phyloP scores from a whole-genome alignment of 495 filamentous ascomycete species.

The Elaphomyces granulatus region DNA sequence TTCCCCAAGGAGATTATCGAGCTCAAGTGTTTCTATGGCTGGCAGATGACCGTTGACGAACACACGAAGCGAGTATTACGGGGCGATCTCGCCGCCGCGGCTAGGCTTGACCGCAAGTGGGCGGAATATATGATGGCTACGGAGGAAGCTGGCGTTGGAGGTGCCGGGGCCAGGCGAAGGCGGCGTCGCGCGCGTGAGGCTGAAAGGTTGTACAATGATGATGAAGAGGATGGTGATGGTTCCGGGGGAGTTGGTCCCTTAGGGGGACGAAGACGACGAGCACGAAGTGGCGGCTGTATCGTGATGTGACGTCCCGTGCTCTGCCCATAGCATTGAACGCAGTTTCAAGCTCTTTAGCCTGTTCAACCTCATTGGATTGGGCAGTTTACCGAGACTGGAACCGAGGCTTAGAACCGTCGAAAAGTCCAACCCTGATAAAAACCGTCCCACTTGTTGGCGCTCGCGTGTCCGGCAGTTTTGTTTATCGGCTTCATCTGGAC shows the following conservation, averaged over 20 bases:
- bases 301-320: slow-evolving; percentile 47
- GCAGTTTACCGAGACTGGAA: too few relatives aligned
- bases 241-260: slow-evolving; percentile 6
- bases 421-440: too few relatives aligned
- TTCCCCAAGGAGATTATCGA: slow-evolving; percentile 63
- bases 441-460: too few relatives aligned
- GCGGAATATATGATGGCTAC: slow-evolving; percentile 84
- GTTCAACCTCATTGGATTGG: too few relatives aligned
- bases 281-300: slow-evolving; percentile 38
- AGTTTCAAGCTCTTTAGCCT: too few relatives aligned
- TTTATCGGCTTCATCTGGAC: too few relatives aligned
- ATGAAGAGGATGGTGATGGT: slow-evolving; percentile 51
- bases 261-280: slow-evolving; percentile 30
- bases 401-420: too few relatives aligned
- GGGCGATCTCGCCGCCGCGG: slow-evolving; percentile 56
- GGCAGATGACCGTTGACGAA: slow-evolving; percentile 88
- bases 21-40: slow-evolving; percentile 88
- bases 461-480: too few relatives aligned
- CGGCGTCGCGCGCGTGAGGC: slow-evolving; percentile 66
- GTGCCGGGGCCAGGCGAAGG: slow-evolving; percentile 48
- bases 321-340: too few relatives aligned
- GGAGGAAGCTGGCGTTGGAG: slow-evolving; percentile 65
- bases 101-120: slow-evolving; percentile 76
- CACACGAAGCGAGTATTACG: slow-evolving; percentile 71
- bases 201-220: slow-evolving; percentile 50